Conservation (phyloP, 2,329 filamentous ascomycete species). For the Neonectria sp. region DNA sequence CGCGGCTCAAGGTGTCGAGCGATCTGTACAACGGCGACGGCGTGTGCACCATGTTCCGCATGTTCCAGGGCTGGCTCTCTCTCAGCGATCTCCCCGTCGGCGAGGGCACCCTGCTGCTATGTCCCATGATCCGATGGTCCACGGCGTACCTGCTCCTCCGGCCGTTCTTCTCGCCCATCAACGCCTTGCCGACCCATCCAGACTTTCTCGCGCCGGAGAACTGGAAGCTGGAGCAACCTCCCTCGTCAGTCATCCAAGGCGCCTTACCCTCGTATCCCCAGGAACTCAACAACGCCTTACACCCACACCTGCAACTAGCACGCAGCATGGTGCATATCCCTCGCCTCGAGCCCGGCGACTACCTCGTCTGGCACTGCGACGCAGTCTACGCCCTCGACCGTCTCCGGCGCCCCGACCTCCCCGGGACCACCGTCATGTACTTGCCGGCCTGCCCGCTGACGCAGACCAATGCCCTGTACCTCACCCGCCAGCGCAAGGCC, state of each 20-base stretch:
- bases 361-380: conserved; percentile 82
- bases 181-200: conserved; percentile 55
- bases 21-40: conserved; percentile 83
- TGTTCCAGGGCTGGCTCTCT: conserved; percentile 84
- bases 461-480: conserved; percentile 60
- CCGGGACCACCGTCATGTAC: conserved; percentile 54
- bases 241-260: conserved; percentile 74
- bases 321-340: conserved; percentile 80
- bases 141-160: conserved; percentile 83
- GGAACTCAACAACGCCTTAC: conserved; percentile 74
- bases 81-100: conserved; percentile 75
- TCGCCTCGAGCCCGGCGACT: conserved; percentile 79
- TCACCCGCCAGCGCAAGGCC: conserved; percentile 58
- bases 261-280: conserved; percentile 77
- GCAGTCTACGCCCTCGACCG: conserved; percentile 79
- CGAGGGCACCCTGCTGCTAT: conserved; percentile 80
- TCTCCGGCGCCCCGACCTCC: conserved; percentile 39
- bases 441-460: conserved; percentile 60
- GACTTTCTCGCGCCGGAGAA: conserved; percentile 62
- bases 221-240: conserved; percentile 65
- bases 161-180: conserved; percentile 75
- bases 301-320: conserved; percentile 78
- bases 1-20: conserved; percentile 73
- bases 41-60: conserved; percentile 81
- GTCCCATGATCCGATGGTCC: conserved; percentile 78